Evolutionary conservation across 2,329 filamentous ascomycete species (phyloP), one percentile per base, ranked within the genome.

Genomic region (Stylonectria norvegica): DNA sequence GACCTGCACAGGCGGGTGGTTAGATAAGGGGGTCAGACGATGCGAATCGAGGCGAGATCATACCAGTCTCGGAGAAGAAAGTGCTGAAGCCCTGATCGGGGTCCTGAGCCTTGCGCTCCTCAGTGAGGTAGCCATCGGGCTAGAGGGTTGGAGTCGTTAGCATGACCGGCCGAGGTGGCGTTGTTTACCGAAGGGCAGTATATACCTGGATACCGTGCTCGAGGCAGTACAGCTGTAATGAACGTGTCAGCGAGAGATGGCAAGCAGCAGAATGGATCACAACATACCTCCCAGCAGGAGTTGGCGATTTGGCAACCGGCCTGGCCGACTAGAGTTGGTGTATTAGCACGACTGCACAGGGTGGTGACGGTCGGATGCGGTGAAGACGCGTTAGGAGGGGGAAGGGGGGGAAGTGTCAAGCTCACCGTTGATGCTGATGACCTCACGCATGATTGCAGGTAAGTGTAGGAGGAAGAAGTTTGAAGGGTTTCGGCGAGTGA

Each of bases 271-370:
- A 16, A 14, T 19, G 6, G 27, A 32, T 33, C 43, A 47, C 62
- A 64, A 78, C 88, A 78, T 77, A 98, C 93, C 89, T 98, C 93
- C 93, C 93, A 98, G 84, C 93, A 97, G 62, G 93, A 93, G 80
- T 98, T 98, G 76, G 91, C 93, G 68, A 98, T 98, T 73, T 98
- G 93, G 84, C 93, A 97, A 86, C 93, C 93, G 70, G 93, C 93
- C 83, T 98, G 93, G 75, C 93, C 93, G 80, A 98, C 93, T 98
- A 71, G 64, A 65, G 36, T 60, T 49, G 69, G 62, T 63, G 57
- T 53, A 74, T 86, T 67, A 85, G 79, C 61, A 72, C 60, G 22
- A 29, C 32, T n/a, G 30, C 41, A 31, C 10, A 38, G 10, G 15
- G 19, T 34, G 45, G n/a, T n/a, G n/a, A n/a, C n/a, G n/a, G n/a